A percentile compares a stretch with the other conserved stretches of the same genome.
Evolutionary conservation across 345 rosid genomes (phyloP).

Genomic region (Brassica incana): DNA sequence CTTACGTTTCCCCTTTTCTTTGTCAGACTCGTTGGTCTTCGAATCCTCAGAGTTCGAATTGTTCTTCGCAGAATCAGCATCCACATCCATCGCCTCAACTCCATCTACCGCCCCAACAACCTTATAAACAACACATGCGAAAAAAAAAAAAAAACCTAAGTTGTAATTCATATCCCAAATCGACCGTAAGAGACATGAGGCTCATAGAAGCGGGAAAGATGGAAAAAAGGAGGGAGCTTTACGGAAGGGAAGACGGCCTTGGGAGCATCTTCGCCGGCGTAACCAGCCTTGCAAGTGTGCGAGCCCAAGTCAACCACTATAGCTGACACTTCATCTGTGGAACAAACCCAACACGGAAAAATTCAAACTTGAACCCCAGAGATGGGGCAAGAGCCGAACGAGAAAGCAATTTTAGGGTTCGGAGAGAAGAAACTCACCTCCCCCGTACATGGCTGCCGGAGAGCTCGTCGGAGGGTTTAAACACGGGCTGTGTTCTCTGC

Average conservation of each 20-base stretch:
- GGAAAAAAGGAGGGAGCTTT: conserved; percentile 40
- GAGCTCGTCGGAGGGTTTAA: conserved; percentile 26
- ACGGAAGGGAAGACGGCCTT: conserved; percentile 99
- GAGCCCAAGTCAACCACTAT: conserved; percentile 97
- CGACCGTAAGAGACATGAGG: conserved; percentile 12
- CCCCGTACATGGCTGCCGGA: conserved; percentile 78
- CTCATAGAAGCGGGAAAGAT: conserved; percentile 19
- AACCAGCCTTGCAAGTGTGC: conserved; percentile 99
- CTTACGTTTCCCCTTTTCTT: conserved; percentile 68
- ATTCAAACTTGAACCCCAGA: not conserved
- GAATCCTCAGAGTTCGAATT: conserved; percentile 56
- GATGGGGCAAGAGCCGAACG: not conserved
- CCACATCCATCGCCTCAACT: conserved; percentile 81
- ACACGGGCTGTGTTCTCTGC: not conserved
- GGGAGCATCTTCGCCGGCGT: conserved; percentile 99
- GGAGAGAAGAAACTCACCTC: conserved; percentile 58
- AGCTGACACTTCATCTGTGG: conserved; percentile 95
- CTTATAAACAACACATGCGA: conserved; percentile 46
- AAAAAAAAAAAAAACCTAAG: conserved; percentile 17
- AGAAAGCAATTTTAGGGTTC: conserved; percentile 2
- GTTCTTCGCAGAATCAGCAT: conserved; percentile 49
- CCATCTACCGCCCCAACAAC: conserved; percentile 91
- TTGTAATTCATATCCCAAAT: not conserved
- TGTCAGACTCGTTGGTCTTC: conserved; percentile 60
- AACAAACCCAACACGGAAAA: conserved; percentile 25